Conservation (phyloP, 176 grass and related monocot genomes). For the Oryza brachyantha region DNA sequence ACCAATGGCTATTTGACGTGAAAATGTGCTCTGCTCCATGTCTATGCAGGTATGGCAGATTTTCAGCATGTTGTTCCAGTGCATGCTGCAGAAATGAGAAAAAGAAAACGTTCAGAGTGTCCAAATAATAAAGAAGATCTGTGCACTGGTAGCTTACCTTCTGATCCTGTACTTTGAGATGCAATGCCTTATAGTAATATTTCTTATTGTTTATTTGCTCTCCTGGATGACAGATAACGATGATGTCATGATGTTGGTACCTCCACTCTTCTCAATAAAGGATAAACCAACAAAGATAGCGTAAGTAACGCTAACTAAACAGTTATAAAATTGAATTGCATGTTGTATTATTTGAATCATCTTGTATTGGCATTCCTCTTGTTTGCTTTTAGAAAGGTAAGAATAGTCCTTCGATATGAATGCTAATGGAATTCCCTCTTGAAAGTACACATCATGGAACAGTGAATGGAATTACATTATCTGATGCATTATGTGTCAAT, state of each 20-base stretch:
- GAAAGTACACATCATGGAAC: not conserved
- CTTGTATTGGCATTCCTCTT: conserved; percentile 17
- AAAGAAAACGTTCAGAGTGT: conserved; percentile 47
- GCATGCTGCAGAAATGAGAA: conserved; percentile 64
- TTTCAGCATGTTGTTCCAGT: conserved; percentile 82
- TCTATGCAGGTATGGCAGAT: conserved; percentile 69
- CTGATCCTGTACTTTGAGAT: conserved; percentile 7
- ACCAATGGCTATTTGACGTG: not conserved
- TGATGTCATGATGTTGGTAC: conserved; percentile 87
- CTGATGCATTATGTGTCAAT: not conserved
- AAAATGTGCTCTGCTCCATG: conserved; percentile 6
- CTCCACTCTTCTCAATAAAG: conserved; percentile 80
- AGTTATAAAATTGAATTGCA: not conserved
- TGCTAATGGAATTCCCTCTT: not conserved
- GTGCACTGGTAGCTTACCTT: conserved; percentile 30
- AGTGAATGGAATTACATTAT: not conserved
- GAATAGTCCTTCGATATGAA: not conserved
- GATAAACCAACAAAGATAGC: conserved; percentile 75
- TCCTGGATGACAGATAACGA: conserved; percentile 42
- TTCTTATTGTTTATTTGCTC: conserved; percentile 9
- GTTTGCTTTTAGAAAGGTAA: not conserved
- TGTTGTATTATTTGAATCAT: conserved; percentile 2
- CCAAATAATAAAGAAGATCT: conserved; percentile 27
- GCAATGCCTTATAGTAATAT: conserved; percentile 14
- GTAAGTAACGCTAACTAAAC: conserved; percentile 51